Evolutionary conservation across 169 alveolate genomes (phyloP).

Genomic region (Ichthyophthirius multifiliis): DNA sequence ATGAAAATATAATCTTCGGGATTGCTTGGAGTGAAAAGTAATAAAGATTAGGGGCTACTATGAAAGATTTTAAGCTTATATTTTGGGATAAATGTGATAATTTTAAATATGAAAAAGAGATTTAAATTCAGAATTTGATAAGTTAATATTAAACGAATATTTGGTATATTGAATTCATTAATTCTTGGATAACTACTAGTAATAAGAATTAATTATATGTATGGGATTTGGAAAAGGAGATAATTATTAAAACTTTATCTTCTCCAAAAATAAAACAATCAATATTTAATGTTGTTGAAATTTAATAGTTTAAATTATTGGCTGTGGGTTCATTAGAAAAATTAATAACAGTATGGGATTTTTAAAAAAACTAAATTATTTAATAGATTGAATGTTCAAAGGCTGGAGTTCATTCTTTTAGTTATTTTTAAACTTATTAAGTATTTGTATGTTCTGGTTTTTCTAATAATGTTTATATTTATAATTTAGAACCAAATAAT

Average conservation of each 20-base stretch:
- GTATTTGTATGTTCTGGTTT: slow-evolving; percentile 1
- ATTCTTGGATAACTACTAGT: slow-evolving; percentile 38
- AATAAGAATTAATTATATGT: slow-evolving; percentile 7
- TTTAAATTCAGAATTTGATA: background rate
- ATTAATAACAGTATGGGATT: slow-evolving; percentile 30
- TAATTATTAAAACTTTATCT: background rate
- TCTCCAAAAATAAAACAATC: background rate
- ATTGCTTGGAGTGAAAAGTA: too few relatives aligned
- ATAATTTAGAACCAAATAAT: background rate
- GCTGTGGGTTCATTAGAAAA: slow-evolving; percentile 39
- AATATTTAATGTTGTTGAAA: slow-evolving; percentile 30
- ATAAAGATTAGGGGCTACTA: slow-evolving; percentile 22
- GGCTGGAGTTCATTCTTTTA: background rate
- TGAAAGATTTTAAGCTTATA: slow-evolving; percentile 13
- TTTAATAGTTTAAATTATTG: slow-evolving; percentile 3
- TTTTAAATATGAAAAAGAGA: background rate
- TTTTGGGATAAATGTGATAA: slow-evolving; percentile 26
- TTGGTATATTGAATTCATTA: slow-evolving; percentile 32
- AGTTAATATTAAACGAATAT: slow-evolving; percentile 24
- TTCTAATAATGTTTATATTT: background rate
- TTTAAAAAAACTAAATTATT: background rate
- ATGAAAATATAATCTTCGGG: too few relatives aligned
- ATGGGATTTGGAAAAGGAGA: slow-evolving; percentile 37
- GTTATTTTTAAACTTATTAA: background rate
- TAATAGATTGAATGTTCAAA: slow-evolving; percentile 12